Base-by-base conservation (phyloP, 805 yeast genomes). In the Wickerhamomyces chambardii region DNA sequence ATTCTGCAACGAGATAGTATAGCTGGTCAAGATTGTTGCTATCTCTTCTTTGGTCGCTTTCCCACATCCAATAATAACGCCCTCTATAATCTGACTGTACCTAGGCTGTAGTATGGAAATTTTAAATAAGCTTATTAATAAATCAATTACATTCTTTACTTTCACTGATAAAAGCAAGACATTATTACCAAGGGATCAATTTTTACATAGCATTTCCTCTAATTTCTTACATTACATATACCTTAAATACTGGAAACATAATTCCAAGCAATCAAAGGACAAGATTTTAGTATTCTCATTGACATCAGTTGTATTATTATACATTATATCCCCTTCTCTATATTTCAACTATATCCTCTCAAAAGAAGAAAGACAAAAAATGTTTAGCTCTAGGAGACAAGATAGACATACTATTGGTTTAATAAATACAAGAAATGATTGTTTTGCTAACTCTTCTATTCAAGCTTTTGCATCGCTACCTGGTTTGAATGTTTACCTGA, bases 371-470 rank as follows among this genome's bases (percentile, higher is more conserved):
- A 40, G 44, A 41, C 29, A 37, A 28, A 43, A 41, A 37, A 54
- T 51, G 59, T 50, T 56, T 36, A 45, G 47, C 58, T 44, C 66
- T 62, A 71, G 68, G 36, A 62, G 92, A 51, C 77, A 81, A 7
- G 90, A 82, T 44, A 78, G 72, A 44, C 64, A 74, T 48, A 81
- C 95, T 10, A 85, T 92, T 0, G 97, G 97, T 3, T 62, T 90
- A 31, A 68, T 78, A 45, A 92, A 90, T 55, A 66, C 78, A 43
- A 72, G 89, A 40, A 84, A 85, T 44, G 96, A 87, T 54, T 90
- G 98, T 56, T 90, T 85, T 61, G 95, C 95, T 41, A 90, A 92
- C 51, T 74, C 94, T 7, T 78, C 89, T 1, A 50, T 92, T 15
- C 98, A 90, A 55, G 92, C 89, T 0, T 66, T 83, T 36, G 71